Conservation (phyloP, 331 rosid genomes). For the Prunus yedoensis region DNA sequence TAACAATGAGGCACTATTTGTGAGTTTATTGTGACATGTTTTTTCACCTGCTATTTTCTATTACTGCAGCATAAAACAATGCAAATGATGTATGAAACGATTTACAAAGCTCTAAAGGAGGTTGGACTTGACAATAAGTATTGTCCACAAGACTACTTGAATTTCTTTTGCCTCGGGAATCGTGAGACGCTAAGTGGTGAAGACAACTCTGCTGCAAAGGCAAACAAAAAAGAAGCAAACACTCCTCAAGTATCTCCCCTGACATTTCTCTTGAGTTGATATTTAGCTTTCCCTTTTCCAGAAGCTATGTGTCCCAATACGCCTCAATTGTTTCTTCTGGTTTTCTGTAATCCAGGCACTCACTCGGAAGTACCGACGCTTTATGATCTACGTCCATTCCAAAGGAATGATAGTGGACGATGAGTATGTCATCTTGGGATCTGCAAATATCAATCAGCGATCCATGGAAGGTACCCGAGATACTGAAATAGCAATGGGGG, state of each 20-base stretch:
- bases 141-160: constrained; percentile 81
- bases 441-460: constrained; percentile 86
- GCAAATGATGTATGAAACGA: constrained; percentile 90
- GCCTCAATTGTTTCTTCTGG: constrained; percentile 2
- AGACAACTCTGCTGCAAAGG: constrained; percentile 9
- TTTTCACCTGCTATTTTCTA: neutral
- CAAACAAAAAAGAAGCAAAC: constrained; percentile 40
- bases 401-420: constrained; percentile 97
- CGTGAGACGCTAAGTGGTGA: constrained; percentile 54
- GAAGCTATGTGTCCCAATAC: neutral
- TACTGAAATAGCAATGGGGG: constrained; percentile 95
- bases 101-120: constrained; percentile 65
- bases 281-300: neutral
- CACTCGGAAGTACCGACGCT: constrained; percentile 54
- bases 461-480: constrained; percentile 94
- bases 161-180: constrained; percentile 94
- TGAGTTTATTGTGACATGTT: neutral
- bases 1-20: neutral
- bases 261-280: neutral
- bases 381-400: constrained; percentile 94
- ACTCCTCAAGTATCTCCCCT: constrained; percentile 58
- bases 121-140: constrained; percentile 67
- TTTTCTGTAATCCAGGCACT: constrained; percentile 41
- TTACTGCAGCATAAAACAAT: constrained; percentile 72
- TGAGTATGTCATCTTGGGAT: constrained; percentile 82